Percentiles rank a stretch among this genome's conserved stretches.
Evolutionary conservation across 2,329 filamentous ascomycete genomes (phyloP).

Genomic region (Paracamarosporium sp.): DNA sequence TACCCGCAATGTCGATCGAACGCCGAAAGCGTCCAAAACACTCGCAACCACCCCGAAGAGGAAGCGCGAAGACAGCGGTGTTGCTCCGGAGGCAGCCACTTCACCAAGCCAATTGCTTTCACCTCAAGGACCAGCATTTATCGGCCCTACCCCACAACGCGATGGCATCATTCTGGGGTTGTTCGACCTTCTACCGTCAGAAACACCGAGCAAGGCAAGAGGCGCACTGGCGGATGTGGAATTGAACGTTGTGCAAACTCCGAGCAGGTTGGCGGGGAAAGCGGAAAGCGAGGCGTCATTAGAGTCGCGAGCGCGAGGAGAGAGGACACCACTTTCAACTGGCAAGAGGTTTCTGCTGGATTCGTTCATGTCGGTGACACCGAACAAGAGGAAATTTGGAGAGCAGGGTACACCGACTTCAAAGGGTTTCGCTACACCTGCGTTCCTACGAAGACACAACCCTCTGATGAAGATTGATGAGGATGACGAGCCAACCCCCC

Average conservation of each 20-base stretch:
- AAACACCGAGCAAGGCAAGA: slow-evolving; percentile 48
- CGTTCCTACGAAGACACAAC: slow-evolving; percentile 68
- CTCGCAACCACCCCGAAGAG: slow-evolving; percentile 39
- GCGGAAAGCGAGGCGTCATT: slow-evolving; percentile 34
- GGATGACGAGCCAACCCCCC: slow-evolving; percentile 48
- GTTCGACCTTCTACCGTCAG: slow-evolving; percentile 73
- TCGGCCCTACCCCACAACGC: slow-evolving; percentile 81
- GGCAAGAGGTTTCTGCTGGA: slow-evolving; percentile 69
- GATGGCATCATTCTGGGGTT: slow-evolving; percentile 79
- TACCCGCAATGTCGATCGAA: slow-evolving; percentile 27
- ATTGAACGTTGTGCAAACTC: slow-evolving; percentile 46
- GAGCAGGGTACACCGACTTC: slow-evolving; percentile 46
- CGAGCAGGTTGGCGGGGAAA: slow-evolving; percentile 41
- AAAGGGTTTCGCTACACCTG: slow-evolving; percentile 69
- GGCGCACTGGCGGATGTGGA: slow-evolving; percentile 37
- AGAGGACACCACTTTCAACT: slow-evolving; percentile 58
- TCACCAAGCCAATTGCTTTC: slow-evolving; percentile 28
- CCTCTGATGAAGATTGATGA: slow-evolving; percentile 64
- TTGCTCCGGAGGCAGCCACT: slow-evolving; percentile 17
- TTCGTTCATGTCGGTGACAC: slow-evolving; percentile 63
- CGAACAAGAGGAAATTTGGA: slow-evolving; percentile 56
- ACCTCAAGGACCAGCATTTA: slow-evolving; percentile 44
- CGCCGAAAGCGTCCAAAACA: slow-evolving; percentile 32
- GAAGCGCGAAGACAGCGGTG: slow-evolving; percentile 31
- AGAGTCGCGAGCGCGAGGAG: slow-evolving; percentile 37